These are phyloP conservation scores for Rhodamnia rubescens DNA, from an alignment of 345 rosid species.

Conservation along the genomic window DNA sequence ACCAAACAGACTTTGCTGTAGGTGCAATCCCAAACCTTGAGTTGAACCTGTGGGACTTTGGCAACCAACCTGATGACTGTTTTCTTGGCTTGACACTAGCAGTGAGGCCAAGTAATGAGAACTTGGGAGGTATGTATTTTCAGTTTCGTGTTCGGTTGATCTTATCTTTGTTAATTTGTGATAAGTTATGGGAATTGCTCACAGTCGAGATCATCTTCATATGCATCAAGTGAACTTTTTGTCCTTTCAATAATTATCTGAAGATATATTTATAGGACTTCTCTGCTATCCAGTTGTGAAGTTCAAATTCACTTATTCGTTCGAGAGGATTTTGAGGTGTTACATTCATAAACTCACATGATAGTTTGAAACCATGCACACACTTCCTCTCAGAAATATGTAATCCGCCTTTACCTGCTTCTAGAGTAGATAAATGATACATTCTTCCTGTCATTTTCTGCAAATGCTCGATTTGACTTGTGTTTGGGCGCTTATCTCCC, in stretches of 20 bases:
- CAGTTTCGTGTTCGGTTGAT: not conserved
- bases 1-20: conserved; percentile 4
- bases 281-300: not conserved
- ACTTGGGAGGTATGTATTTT: conserved; percentile 34
- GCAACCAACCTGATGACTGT: conserved; percentile 71
- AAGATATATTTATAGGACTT: not conserved
- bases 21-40: conserved; percentile 82
- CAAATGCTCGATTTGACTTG: not conserved
- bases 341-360: not conserved
- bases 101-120: conserved; percentile 71
- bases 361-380: not conserved
- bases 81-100: conserved; percentile 90
- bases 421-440: not conserved
- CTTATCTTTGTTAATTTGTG: not conserved
- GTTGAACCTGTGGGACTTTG: conserved; percentile 87
- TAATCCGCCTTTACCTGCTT: not conserved
- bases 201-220: not conserved
- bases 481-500: not conserved
- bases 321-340: not conserved
- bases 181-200: not conserved
- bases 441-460: not conserved
- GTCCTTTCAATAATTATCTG: not conserved
- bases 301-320: not conserved
- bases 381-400: not conserved
- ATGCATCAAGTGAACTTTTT: not conserved